A percentile compares a stretch with the other conserved stretches of the same genome.
Evolutionary conservation across 331 rosid species (phyloP).

Genomic region (Erythrophleum ivorense): DNA sequence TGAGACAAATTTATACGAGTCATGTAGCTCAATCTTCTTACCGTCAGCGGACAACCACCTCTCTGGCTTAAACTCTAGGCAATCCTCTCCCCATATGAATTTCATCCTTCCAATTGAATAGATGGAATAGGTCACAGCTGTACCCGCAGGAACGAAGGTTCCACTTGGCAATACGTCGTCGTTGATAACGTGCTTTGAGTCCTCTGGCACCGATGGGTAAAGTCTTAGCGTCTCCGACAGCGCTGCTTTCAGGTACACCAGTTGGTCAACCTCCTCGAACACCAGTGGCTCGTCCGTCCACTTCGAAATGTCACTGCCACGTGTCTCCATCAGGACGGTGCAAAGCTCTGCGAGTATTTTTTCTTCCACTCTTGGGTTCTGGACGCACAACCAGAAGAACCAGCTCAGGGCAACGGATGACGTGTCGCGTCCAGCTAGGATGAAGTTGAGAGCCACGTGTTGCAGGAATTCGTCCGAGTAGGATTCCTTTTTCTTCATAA

Average conservation of each 20-base stretch:
- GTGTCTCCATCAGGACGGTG: conserved; percentile 24
- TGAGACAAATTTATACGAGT: conserved; percentile 58
- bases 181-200: conserved; percentile 56
- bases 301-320: not conserved
- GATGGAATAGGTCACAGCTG: conserved; percentile 33
- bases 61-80: conserved; percentile 34
- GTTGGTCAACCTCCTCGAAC: conserved; percentile 47
- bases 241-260: conserved; percentile 64
- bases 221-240: conserved; percentile 65
- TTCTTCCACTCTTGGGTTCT: conserved; percentile 3
- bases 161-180: conserved; percentile 64
- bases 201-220: conserved; percentile 72
- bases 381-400: conserved; percentile 19
- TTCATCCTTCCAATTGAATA: conserved; percentile 46
- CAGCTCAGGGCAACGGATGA: conserved; percentile 16
- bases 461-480: conserved; percentile 9
- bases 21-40: conserved; percentile 23
- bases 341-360: conserved; percentile 8
- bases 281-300: not conserved
- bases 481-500: conserved; percentile 15
- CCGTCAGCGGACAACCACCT: conserved; percentile 8
- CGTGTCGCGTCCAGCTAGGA: conserved; percentile 29
- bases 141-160: conserved; percentile 50
- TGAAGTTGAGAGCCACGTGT: conserved; percentile 24
- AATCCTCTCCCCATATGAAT: conserved; percentile 64